phyloP scores from a whole-genome alignment of 1,139 yeast genomes.

The Hansenula sp. region DNA sequence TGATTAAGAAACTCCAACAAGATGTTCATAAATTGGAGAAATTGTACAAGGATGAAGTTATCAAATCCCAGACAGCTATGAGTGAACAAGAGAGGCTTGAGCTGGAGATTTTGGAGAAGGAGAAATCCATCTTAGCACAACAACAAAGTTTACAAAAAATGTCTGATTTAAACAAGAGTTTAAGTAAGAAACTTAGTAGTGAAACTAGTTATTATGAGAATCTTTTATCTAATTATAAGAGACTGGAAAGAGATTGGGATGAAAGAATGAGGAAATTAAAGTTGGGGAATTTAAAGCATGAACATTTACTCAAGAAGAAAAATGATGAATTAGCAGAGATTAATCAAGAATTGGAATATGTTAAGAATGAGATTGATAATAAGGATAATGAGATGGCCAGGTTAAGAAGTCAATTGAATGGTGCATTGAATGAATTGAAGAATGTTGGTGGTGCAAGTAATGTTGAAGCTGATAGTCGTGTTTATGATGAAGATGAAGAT shows the following conservation, averaged over 20 bases:
- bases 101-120: slow-evolving; percentile 24
- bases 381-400: slow-evolving; percentile 10
- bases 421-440: not conserved
- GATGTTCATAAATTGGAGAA: slow-evolving; percentile 12
- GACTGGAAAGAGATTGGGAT: slow-evolving; percentile 5
- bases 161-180: slow-evolving; percentile 8
- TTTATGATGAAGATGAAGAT: not conserved
- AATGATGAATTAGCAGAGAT: slow-evolving; percentile 19
- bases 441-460: not conserved
- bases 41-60: slow-evolving; percentile 26
- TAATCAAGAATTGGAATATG: slow-evolving; percentile 24
- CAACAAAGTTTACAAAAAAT: slow-evolving; percentile 8
- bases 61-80: slow-evolving; percentile 23
- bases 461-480: not conserved
- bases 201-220: slow-evolving; percentile 14
- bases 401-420: not conserved
- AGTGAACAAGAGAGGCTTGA: slow-evolving; percentile 30
- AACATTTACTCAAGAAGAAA: slow-evolving; percentile 23
- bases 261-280: slow-evolving; percentile 21
- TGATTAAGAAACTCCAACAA: slow-evolving; percentile 1
- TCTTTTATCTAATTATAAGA: slow-evolving; percentile 20
- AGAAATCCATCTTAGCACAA: slow-evolving; percentile 13
- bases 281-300: slow-evolving; percentile 20
- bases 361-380: slow-evolving; percentile 16
- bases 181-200: slow-evolving; percentile 11